These are phyloP conservation scores for Phytophthora pistaciae DNA, from an alignment of 352 stramenopile genomes.

Conservation along the genomic window DNA sequence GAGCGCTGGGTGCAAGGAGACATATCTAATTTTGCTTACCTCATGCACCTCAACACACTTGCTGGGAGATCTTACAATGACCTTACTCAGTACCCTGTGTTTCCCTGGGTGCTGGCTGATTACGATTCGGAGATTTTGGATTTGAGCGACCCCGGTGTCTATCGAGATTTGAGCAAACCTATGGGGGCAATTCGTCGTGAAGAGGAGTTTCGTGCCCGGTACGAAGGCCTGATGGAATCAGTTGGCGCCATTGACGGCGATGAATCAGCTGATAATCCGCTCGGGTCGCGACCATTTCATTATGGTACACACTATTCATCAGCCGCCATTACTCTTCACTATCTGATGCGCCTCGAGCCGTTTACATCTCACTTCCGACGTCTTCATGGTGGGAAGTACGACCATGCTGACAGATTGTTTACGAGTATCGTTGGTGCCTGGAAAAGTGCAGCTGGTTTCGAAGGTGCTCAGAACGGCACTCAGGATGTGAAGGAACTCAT, in stretches of 20 bases:
- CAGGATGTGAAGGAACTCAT: slow-evolving; percentile 99
- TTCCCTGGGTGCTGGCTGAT: slow-evolving; percentile 98
- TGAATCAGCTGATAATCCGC: slow-evolving; percentile 40
- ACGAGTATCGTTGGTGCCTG: slow-evolving; percentile 94
- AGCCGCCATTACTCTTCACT: slow-evolving; percentile 97
- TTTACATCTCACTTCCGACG: slow-evolving; percentile 95
- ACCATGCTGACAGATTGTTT: slow-evolving; percentile 98
- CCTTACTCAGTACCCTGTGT: slow-evolving; percentile 98
- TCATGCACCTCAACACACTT: slow-evolving; percentile 97
- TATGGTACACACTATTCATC: slow-evolving; percentile 96
- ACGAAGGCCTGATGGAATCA: slow-evolving; percentile 66
- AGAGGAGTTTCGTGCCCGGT: slow-evolving; percentile 77
- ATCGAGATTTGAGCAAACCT: slow-evolving; percentile 96
- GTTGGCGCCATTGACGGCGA: slow-evolving; percentile 17
- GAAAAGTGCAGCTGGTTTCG: slow-evolving; percentile 78
- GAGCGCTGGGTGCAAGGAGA: slow-evolving; percentile 78
- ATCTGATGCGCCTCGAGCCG: slow-evolving; percentile 97
- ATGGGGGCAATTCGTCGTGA: slow-evolving; percentile 97
- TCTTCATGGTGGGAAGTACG: slow-evolving; percentile 97
- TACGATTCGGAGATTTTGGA: slow-evolving; percentile 95
- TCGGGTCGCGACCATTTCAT: slow-evolving; percentile 85
- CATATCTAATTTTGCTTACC: slow-evolving; percentile 95
- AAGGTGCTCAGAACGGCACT: slow-evolving; percentile 79
- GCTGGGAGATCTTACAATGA: slow-evolving; percentile 98
- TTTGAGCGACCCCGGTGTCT: slow-evolving; percentile 92